Evolutionary conservation across 306 rosid genomes (phyloP), one percentile per base, ranked within the genome.

Genomic region (Malus domestica): DNA sequence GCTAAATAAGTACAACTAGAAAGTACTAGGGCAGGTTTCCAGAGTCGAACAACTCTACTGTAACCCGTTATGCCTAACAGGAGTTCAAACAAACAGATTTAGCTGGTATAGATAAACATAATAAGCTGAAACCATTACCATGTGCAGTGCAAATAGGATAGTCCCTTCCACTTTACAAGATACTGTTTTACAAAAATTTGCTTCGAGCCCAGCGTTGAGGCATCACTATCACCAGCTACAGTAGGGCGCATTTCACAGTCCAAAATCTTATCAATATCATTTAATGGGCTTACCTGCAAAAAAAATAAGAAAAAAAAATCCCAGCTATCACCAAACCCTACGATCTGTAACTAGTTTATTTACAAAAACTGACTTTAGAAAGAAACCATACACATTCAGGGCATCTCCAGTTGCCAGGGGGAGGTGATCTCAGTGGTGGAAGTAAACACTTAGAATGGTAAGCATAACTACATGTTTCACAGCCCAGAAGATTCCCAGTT

Each of bases 211-310:
- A 82, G 75, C 76, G 88, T 86, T 75, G 92, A 74, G 75, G 96
- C 89, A 79, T 95, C 97, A 70, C 78, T 77, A n/a, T 90, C 98
- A 70, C 59, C 89, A 11, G 92, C 97, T 30, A 84, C 88, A 76
- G 97, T 90, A 55, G 99, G 99, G 45, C 99, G 97, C 97, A 89
- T 92, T 82, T 89, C 98, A 74, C 90, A 90, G 70, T 96, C 99
- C 85, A 96, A 83, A 83, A 96, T 80, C 86, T 96, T 92, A 12
- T 96, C 99, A 62, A 92, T 92, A 75, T 92, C 99, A 81, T 75
- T 86, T 44, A 96, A 89, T 9, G 99, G 99, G 88, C 97, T 96
- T 75, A 96, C 96, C 99, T 96, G 97, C 77, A 89, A 83, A 38
- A 22, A 68, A 19, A 45, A n/a, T 8, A 55, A 49, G 25, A 58